Percentiles rank a stretch among this genome's conserved stretches.
Evolutionary conservation across 1,139 yeast species (phyloP).

Genomic region (Candida sanyaensis): DNA sequence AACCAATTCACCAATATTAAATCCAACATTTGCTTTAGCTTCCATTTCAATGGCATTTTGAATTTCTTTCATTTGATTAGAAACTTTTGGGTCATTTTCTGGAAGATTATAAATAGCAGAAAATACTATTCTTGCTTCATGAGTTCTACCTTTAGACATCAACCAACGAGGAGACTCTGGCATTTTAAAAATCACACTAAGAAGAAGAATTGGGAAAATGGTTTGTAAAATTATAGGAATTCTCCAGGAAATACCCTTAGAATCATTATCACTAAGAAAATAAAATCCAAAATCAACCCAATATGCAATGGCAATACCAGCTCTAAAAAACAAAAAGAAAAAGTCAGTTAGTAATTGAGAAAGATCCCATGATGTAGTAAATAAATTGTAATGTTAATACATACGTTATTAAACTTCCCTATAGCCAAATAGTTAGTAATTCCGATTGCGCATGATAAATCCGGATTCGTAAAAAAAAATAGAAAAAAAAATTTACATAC

Average conservation of each 20-base stretch:
- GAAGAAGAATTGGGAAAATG: conserved; percentile 32
- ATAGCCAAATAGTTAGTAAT: conserved; percentile 7
- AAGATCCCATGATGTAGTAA: too few species aligned
- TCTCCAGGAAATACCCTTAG: conserved; percentile 36
- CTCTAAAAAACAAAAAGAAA: conserved; percentile 3
- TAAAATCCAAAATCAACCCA: conserved; percentile 50
- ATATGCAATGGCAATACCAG: conserved; percentile 42
- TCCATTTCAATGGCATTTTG: conserved; percentile 30
- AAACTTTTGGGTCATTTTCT: conserved; percentile 23
- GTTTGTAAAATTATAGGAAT: conserved; percentile 51
- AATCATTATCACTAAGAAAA: conserved; percentile 23
- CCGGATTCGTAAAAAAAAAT: neutral
- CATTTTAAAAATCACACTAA: conserved; percentile 30
- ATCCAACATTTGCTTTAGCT: conserved; percentile 22
- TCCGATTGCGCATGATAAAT: neutral
- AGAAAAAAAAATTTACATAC: neutral
- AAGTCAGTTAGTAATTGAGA: too few species aligned
- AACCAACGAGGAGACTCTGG: conserved; percentile 59
- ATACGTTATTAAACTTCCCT: conserved; percentile 37
- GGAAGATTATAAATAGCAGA: conserved; percentile 44
- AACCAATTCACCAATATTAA: conserved; percentile 28
- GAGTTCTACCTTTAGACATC: conserved; percentile 35
- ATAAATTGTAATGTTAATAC: neutral
- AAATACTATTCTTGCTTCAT: conserved; percentile 52
- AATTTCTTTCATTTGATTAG: conserved; percentile 34